These are phyloP conservation scores for Hortiboletus campestris DNA, from an alignment of 768 basidiomycete species.

Conservation along the genomic window DNA sequence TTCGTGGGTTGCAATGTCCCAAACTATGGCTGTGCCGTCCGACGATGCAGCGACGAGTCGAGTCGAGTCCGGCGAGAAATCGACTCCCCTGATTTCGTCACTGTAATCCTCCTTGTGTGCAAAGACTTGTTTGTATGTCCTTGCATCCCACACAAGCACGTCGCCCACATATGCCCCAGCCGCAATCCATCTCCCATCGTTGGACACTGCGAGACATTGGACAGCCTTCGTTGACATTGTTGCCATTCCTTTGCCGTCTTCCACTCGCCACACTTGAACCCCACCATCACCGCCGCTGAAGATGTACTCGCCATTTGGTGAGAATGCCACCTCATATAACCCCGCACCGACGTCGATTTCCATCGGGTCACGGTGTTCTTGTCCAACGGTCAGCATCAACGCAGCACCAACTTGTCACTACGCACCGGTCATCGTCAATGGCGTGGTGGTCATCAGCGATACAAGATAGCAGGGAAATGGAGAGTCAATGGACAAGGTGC, in stretches of 20 bases:
- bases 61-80: constrained; percentile 3
- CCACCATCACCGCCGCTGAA: background rate
- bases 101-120: too few species aligned
- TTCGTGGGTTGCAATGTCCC: background rate
- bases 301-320: background rate
- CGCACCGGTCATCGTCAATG: too few species aligned
- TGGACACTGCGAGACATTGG: background rate
- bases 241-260: background rate
- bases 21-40: background rate
- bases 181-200: background rate
- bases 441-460: too few species aligned
- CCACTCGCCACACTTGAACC: background rate
- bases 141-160: background rate
- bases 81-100: background rate
- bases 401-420: too few species aligned
- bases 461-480: background rate
- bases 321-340: too few species aligned
- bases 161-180: background rate
- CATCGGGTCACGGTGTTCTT: too few species aligned
- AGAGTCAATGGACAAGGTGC: background rate
- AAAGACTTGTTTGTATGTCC: background rate
- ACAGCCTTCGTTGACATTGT: background rate
- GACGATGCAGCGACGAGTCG: background rate
- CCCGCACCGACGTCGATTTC: too few species aligned
- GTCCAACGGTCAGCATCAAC: too few species aligned